These are phyloP conservation scores for Penicillium sp. DNA, from an alignment of 2,329 filamentous ascomycete genomes.

Conservation along the genomic window DNA sequence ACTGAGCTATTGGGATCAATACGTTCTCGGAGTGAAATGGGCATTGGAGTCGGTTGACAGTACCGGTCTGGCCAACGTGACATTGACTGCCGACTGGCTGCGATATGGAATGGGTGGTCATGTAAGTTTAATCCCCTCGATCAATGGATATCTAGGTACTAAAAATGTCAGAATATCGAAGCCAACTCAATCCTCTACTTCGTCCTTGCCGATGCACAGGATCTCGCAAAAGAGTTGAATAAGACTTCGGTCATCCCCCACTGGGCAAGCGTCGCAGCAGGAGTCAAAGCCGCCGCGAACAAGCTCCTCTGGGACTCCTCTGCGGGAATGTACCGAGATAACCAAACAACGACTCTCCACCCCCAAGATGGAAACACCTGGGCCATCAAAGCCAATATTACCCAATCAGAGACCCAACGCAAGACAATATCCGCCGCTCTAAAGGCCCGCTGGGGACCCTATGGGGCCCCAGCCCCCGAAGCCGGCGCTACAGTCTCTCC, in stretches of 20 bases:
- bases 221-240: slow-evolving; percentile 22
- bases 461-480: slow-evolving; percentile 50
- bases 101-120: slow-evolving; percentile 54
- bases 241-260: slow-evolving; percentile 11
- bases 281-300: slow-evolving; percentile 29
- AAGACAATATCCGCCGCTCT: slow-evolving; percentile 39
- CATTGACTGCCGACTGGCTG: slow-evolving; percentile 48
- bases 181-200: slow-evolving; percentile 50
- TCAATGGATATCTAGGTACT: not conserved
- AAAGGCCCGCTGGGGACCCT: slow-evolving; percentile 43
- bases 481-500: slow-evolving; percentile 43
- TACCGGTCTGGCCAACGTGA: slow-evolving; percentile 50
- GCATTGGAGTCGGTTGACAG: slow-evolving; percentile 45
- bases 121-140: slow-evolving; percentile 20
- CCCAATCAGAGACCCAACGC: slow-evolving; percentile 22
- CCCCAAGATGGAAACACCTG: slow-evolving; percentile 42
- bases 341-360: slow-evolving; percentile 29
- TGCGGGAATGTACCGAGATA: slow-evolving; percentile 28
- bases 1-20: slow-evolving; percentile 44
- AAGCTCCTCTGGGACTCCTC: slow-evolving; percentile 26
- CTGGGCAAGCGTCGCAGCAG: slow-evolving; percentile 22
- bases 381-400: slow-evolving; percentile 38
- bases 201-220: slow-evolving; percentile 24
- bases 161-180: slow-evolving; percentile 22
- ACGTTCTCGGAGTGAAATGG: slow-evolving; percentile 46